Conservation (phyloP, 2,329 filamentous ascomycete genomes). For the Ascocoryne sarcoides region DNA sequence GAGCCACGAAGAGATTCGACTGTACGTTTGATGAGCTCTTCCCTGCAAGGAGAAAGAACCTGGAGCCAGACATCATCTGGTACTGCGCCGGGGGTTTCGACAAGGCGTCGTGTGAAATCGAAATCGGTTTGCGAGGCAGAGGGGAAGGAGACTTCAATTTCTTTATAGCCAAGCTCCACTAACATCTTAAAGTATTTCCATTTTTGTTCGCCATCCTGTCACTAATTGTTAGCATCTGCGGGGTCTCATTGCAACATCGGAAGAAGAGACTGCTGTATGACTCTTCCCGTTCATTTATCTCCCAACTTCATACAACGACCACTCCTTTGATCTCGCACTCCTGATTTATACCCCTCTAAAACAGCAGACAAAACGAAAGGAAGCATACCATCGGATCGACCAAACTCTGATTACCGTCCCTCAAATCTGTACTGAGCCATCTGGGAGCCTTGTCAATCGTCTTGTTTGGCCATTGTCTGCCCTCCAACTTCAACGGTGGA, state of each 20-base stretch:
- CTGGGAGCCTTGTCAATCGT: constrained; percentile 73
- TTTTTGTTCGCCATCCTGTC: constrained; percentile 85
- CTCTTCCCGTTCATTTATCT: too few species aligned
- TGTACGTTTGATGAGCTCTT: constrained; percentile 82
- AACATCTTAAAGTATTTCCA: constrained; percentile 94
- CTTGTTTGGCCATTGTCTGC: constrained; percentile 36
- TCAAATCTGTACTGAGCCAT: constrained; percentile 81
- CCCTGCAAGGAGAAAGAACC: constrained; percentile 83
- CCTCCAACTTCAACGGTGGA: constrained; percentile 47
- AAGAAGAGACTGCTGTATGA: too few species aligned
- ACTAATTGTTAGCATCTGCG: background rate
- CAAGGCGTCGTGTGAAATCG: constrained; percentile 81
- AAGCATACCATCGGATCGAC: constrained; percentile 81
- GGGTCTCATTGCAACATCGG: too few species aligned
- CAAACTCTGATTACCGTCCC: constrained; percentile 91
- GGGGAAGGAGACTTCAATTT: constrained; percentile 94
- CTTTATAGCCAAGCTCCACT: constrained; percentile 86
- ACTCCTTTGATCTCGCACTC: too few species aligned
- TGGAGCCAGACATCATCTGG: constrained; percentile 89
- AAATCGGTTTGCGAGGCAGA: constrained; percentile 93
- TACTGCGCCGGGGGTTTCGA: constrained; percentile 74
- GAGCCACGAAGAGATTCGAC: constrained; percentile 81
- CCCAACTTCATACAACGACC: too few species aligned
- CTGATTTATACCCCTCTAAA: too few species aligned
- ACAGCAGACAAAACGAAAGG: background rate